phyloP scores from a whole-genome alignment of 768 basidiomycete species.

The Termitomyces titanicus region DNA sequence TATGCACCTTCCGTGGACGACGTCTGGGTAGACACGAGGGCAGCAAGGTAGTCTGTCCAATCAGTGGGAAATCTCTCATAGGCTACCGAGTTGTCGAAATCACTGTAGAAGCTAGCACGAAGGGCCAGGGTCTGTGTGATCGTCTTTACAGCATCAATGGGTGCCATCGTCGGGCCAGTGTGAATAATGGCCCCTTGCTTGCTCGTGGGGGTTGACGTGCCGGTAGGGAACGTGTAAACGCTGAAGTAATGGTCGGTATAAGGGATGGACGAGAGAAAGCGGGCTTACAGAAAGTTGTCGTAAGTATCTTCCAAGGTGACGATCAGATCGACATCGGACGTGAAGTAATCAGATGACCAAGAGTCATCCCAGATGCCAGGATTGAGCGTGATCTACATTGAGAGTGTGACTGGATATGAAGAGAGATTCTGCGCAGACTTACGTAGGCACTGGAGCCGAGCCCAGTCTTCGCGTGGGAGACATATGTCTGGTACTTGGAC shows the following conservation, averaged over 20 bases:
- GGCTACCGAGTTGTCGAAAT: constrained; percentile 14
- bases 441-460: constrained; percentile 18
- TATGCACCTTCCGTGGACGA: not conserved
- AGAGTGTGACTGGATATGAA: not conserved
- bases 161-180: constrained; percentile 23
- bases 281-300: constrained; percentile 22
- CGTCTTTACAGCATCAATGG: constrained; percentile 18
- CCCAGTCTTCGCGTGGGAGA: constrained; percentile 12
- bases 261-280: not conserved
- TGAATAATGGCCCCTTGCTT: constrained; percentile 31
- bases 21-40: constrained; percentile 6
- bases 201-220: constrained; percentile 12
- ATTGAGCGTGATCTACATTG: not conserved
- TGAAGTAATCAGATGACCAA: constrained; percentile 9
- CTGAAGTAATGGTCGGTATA: constrained; percentile 13
- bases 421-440: not conserved
- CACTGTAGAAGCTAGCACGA: constrained; percentile 28
- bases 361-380: not conserved
- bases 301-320: constrained; percentile 26
- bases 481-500: constrained; percentile 21
- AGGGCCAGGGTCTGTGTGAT: constrained; percentile 20
- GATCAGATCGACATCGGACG: constrained; percentile 19
- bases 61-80: constrained; percentile 11
- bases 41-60: constrained; percentile 4
- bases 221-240: constrained; percentile 13